Evolutionary conservation across 176 grass and related monocot species (phyloP), one percentile per base, ranked within the genome.

Genomic region (Cenchrus americanus): DNA sequence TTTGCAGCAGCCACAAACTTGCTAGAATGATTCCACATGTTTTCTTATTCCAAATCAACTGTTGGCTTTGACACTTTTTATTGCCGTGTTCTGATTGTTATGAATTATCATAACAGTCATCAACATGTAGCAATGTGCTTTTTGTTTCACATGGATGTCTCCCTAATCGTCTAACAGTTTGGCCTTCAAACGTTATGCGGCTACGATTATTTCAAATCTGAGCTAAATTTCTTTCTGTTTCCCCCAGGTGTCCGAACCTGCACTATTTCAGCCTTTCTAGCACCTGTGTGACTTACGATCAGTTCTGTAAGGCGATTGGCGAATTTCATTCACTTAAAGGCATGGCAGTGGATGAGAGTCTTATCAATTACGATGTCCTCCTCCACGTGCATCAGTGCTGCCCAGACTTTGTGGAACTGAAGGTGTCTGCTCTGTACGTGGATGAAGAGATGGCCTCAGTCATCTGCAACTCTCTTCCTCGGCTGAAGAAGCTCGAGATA

Each of bases 401-500:
- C 77, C 60, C 65, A 58, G 40, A 66, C 23, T 87, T 94, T 44
- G 32, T 62, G 32, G 86, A 94, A 34, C 54, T 94, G 66, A 88
- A 83, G 55, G 77, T 94, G 43, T 91, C 80, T 87, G 65, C 92
- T 30, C 15, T 73, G 76, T 84, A 74, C 50, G 80, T 91, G 72
- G 72, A 91, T 85, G 86, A 84, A 72, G 30, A 87, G 48, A 89
- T 89, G 81, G 92, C 92, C 23, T 89, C 86, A 5, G 51, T 84
- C 23, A 94, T 94, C 37, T 94, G 80, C 58, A 47, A 82, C 7
- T 89, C 84, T 72, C 83, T 94, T 73, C 89, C 92, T 9, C 44
- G 3, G 40, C 80, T 94, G 54, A 83, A 55, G 67, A 91, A 94
- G 80, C 89, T 94, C 17, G 92, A 94, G 80, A 94, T 91, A 78